Base-by-base conservation (phyloP, 1,284 basidiomycete genomes). In the Cystobasidium slooffiae region DNA sequence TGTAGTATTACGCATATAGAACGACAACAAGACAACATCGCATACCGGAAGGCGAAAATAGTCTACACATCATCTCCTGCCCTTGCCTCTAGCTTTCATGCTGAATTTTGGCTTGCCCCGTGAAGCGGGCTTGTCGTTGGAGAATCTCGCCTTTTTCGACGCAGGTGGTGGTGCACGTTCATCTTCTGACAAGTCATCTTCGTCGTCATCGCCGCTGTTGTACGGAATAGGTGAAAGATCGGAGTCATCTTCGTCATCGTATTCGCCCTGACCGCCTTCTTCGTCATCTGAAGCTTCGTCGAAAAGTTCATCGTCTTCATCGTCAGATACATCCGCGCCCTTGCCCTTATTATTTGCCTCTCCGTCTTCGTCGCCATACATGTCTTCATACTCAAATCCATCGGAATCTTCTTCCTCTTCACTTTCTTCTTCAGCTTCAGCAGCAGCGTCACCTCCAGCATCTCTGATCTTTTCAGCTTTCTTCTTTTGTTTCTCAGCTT, bases 401-500 rank as follows among this genome's bases (percentile, higher is more conserved):
- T 83, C 83, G 3, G 82, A 82, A 16, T 81, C 82, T 1, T 81
- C 83, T 46, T 82, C 82, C 37, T 79, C 82, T 10, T 81, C 80
- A 14, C 78, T 81, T 24, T 84, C 83, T 52, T 81, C 83, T 41
- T 80, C 82, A 52, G 82, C 82, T 31, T 81, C 86, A 0, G 77
- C 80, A 82, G 80, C 83, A 65, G 75, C 79, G 4, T 53, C 79
- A 75, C 75, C 74, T 67, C 81, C 79, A 12, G 82, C 79, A 43
- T 77, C 79, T 66, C 80, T 80, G 47, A 37, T 39, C 51, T 68
- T 76, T 20, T 68, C 76, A 52, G 78, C 84, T 24, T 83, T 83
- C 12, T 85, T 84, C 6, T 83, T 83, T 14, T 84, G 85, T 81
- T 90, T 90, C 83, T 97, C 86, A 51, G 87, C 86, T 6, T 97